Evolutionary conservation across 2,329 filamentous ascomycete genomes (phyloP).

Genomic region (Venturia nashicola): DNA sequence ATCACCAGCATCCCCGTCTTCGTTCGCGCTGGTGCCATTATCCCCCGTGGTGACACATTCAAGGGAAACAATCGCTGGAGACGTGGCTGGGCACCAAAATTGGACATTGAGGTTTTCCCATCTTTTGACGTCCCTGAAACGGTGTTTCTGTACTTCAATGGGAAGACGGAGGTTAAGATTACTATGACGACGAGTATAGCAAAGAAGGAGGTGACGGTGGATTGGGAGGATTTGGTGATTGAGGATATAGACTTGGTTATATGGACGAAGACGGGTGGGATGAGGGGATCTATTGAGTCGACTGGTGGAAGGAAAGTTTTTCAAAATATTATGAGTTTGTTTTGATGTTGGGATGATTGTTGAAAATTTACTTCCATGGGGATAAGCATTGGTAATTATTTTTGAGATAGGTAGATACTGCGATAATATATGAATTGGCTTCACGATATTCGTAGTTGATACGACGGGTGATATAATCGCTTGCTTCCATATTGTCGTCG

Average conservation of each 20-base stretch:
- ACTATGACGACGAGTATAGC: not conserved
- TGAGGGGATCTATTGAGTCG: not conserved
- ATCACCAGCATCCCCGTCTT: conserved; percentile 21
- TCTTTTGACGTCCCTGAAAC: conserved; percentile 17
- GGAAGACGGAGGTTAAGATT: conserved; percentile 12
- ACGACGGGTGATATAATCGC: too few relatives aligned
- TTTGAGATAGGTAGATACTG: too few relatives aligned
- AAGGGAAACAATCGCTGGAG: conserved; percentile 25
- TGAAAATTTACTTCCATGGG: too few relatives aligned
- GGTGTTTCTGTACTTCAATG: conserved; percentile 17
- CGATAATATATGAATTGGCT: too few relatives aligned
- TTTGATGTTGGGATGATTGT: not conserved
- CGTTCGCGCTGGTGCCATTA: conserved; percentile 22
- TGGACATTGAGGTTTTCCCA: conserved; percentile 22
- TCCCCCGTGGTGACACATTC: conserved; percentile 22
- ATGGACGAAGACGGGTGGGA: not conserved
- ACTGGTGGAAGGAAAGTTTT: not conserved
- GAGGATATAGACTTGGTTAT: not conserved
- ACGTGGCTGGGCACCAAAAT: conserved; percentile 19
- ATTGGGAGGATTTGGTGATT: not conserved
- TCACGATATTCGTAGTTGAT: too few relatives aligned
- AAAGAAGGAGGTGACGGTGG: not conserved
- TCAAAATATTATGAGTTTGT: not conserved
- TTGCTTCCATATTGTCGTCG: too few relatives aligned
- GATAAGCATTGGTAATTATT: too few relatives aligned